Evolutionary conservation across 2,329 filamentous ascomycete species (phyloP).

Genomic region (Byssothecium circinans): DNA sequence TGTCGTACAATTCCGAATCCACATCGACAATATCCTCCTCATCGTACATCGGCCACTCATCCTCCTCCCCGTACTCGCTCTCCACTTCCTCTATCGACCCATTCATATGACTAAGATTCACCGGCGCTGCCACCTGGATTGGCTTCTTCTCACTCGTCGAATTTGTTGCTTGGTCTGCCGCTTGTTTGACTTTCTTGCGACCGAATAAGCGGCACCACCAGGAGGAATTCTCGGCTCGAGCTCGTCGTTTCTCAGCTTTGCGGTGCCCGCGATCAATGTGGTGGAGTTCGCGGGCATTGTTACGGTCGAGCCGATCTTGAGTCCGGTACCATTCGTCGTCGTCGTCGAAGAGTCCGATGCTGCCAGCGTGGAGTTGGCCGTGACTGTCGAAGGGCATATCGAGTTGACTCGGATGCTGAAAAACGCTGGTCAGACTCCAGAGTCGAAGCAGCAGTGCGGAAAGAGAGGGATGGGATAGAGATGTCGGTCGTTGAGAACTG

Average conservation of each 20-base stretch:
- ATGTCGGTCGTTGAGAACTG: too few species aligned
- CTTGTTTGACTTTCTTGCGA: not conserved
- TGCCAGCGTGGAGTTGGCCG: slow-evolving; percentile 17
- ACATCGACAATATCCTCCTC: not conserved
- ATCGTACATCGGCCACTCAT: not conserved
- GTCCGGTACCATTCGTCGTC: slow-evolving; percentile 7
- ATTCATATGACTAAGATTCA: not conserved
- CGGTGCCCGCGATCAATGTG: not conserved
- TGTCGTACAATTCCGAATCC: not conserved
- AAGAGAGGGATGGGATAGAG: too few species aligned
- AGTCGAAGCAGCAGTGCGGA: too few species aligned
- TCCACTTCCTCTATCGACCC: not conserved
- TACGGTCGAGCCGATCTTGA: not conserved
- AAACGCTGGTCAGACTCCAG: too few species aligned
- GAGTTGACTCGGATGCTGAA: not conserved
- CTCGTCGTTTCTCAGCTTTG: not conserved
- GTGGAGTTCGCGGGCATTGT: not conserved
- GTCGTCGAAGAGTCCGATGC: slow-evolving; percentile 23
- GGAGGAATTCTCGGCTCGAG: not conserved
- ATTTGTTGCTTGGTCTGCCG: not conserved
- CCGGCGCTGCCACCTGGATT: not conserved
- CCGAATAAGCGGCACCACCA: not conserved
- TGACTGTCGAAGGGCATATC: slow-evolving; percentile 6
- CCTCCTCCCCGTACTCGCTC: not conserved
- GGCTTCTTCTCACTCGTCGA: not conserved